Conservation (phyloP, 306 rosid species). For the Cucurbita ficifolia region DNA sequence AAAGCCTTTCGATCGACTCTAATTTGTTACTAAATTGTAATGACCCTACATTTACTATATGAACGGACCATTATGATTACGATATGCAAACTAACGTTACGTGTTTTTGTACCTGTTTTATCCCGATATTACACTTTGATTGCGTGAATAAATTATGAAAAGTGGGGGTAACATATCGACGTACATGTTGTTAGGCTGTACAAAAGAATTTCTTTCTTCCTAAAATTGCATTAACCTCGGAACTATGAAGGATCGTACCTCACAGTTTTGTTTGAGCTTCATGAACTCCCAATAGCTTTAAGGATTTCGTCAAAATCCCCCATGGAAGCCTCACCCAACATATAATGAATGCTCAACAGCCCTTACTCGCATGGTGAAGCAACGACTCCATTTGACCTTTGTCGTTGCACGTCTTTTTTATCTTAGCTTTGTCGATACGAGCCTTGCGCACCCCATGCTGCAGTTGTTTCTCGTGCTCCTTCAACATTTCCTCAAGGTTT, state of each 20-base stretch:
- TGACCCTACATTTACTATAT: too few species aligned
- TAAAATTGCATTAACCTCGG: background rate
- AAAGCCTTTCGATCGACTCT: too few species aligned
- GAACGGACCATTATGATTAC: too few species aligned
- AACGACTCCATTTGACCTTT: conserved; percentile 38
- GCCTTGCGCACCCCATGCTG: conserved; percentile 64
- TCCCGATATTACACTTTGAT: too few species aligned
- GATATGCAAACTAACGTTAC: too few species aligned
- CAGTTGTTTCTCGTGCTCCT: conserved; percentile 67
- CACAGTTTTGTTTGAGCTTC: background rate
- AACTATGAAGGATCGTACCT: background rate
- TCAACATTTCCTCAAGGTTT: conserved; percentile 60
- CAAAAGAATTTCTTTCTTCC: background rate
- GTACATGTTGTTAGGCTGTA: too few species aligned
- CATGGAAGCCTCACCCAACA: conserved; percentile 1
- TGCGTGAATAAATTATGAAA: too few species aligned
- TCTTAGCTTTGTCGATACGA: conserved; percentile 40
- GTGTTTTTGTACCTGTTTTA: too few species aligned
- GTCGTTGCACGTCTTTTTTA: conserved; percentile 17
- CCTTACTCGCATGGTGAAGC: conserved; percentile 21
- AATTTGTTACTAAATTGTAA: too few species aligned
- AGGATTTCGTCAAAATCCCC: background rate
- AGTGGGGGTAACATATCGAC: too few species aligned
- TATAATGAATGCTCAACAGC: conserved; percentile 12
- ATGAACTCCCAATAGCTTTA: background rate